These are phyloP conservation scores for Xylariaceae sp. DNA, from an alignment of 2,329 filamentous ascomycete genomes.

Conservation along the genomic window DNA sequence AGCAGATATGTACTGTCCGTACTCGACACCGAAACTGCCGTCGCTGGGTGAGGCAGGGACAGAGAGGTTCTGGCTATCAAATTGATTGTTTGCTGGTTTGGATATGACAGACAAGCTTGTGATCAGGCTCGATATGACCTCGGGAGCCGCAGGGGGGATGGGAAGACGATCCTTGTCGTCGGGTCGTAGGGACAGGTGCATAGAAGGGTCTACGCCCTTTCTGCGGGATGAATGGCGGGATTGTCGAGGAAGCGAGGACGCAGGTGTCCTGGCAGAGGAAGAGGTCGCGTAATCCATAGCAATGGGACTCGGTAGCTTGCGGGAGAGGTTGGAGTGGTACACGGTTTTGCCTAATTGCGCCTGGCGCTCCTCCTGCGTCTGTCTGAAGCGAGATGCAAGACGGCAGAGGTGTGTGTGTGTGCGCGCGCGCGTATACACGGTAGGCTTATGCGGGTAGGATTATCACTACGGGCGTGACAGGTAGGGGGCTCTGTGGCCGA, in stretches of 20 bases:
- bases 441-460: no score
- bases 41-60: conserved; percentile 34
- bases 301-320: no score
- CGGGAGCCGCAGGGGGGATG: conserved; percentile 53
- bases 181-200: conserved; percentile 22
- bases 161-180: conserved; percentile 19
- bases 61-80: conserved; percentile 52
- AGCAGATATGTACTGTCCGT: conserved; percentile 56
- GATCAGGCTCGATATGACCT: conserved; percentile 67
- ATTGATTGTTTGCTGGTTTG: conserved; percentile 63
- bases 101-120: conserved; percentile 67
- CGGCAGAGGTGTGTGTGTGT: no score
- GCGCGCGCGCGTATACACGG: no score
- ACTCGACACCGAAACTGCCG: conserved; percentile 67
- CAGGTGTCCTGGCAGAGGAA: conserved; percentile 9
- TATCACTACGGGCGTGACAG: no score
- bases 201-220: conserved; percentile 26
- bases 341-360: conserved; percentile 17
- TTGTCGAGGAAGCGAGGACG: conserved; percentile 26
- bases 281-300: conserved; percentile 17
- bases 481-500: no score
- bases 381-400: conserved; percentile 1
- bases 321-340: conserved; percentile 7
- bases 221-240: conserved; percentile 27
- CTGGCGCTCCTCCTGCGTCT: conserved; percentile 9